Evolutionary conservation across 225 moss, liverwort and hornwort genomes (phyloP), one percentile per base, ranked within the genome.

Genomic region (Pleurozium schreberi): DNA sequence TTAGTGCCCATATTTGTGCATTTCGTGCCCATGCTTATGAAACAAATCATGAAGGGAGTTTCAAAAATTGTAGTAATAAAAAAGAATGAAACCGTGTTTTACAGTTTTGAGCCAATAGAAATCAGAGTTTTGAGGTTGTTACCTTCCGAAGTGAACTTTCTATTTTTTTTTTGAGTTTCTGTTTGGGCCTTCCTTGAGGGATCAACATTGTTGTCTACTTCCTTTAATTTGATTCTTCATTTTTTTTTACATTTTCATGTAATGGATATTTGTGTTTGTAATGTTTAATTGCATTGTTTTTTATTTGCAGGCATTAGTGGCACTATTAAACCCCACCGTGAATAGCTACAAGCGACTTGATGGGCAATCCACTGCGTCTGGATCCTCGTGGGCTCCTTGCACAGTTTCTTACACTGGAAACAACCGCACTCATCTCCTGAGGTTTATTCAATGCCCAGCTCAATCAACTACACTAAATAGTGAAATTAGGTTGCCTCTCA

Each of bases 281-380:
- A 42, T 45, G n/a, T 18, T 84, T 52, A 75, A 31, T 22, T 60
- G 36, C 33, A 38, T n/a, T n/a, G n/a, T n/a, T n/a, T n/a, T n/a
- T 45, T 33, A 50, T 88, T 75, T 83, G 88, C 90, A 96, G 96
- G 97, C 95, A 76, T 86, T 94, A 76, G 95, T 94, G 88, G 96
- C 94, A 61, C 86, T 98, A 65, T 90, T 94, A 80, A 97, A 98
- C 89, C 97, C 98, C 45, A 96, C 96, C 9, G 97, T 98, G 88
- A 98, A 98, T 76, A 98, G 98, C 88, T 98, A 95, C 92, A 98
- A 98, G 94, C 94, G 97, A 47, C 96, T 97, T 74, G 93, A 96
- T 88, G 97, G 95, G 66, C 91, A 91, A 75, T 93, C 91, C 49
- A 96, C 97, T 53, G 89, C 94, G 14, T 98, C 98, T 76, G 98